Conservation (phyloP, 1,139 yeast genomes). For the Zygoascus hellenicus region DNA sequence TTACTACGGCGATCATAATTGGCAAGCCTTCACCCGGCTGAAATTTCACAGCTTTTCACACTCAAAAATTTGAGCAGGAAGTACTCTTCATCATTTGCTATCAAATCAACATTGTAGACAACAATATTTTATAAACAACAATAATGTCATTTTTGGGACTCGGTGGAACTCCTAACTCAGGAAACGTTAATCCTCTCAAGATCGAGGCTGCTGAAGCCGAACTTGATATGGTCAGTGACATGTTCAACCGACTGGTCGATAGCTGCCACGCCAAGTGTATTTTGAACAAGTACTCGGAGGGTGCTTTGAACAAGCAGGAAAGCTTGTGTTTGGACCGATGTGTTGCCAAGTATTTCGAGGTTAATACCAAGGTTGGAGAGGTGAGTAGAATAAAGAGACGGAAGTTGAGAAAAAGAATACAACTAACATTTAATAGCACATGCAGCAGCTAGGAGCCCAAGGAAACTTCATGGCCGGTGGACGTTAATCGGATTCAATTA, state of each 20-base stretch:
- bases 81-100: no score
- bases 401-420: not conserved
- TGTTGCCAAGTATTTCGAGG: conserved; percentile 93
- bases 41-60: no score
- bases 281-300: conserved; percentile 56
- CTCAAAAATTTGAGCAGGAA: no score
- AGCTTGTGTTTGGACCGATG: conserved; percentile 94
- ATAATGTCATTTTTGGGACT: conserved; percentile 75
- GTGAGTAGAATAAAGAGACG: conserved; percentile 20
- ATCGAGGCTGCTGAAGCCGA: conserved; percentile 77
- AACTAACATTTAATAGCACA: conserved; percentile 24
- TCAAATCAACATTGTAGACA: no score
- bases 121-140: no score
- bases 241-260: conserved; percentile 82
- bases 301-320: conserved; percentile 78
- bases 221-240: conserved; percentile 92
- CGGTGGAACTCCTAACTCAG: conserved; percentile 47
- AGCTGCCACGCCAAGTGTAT: conserved; percentile 92
- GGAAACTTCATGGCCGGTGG: conserved; percentile 24
- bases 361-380: conserved; percentile 94
- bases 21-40: no score
- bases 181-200: conserved; percentile 40
- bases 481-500: not conserved
- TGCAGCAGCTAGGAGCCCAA: conserved; percentile 31
- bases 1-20: no score